A percentile compares a stretch with the other conserved stretches of the same genome.
These are phyloP conservation scores for Raphanus sativus DNA, from an alignment of 345 rosid genomes.

Conservation along the genomic window DNA sequence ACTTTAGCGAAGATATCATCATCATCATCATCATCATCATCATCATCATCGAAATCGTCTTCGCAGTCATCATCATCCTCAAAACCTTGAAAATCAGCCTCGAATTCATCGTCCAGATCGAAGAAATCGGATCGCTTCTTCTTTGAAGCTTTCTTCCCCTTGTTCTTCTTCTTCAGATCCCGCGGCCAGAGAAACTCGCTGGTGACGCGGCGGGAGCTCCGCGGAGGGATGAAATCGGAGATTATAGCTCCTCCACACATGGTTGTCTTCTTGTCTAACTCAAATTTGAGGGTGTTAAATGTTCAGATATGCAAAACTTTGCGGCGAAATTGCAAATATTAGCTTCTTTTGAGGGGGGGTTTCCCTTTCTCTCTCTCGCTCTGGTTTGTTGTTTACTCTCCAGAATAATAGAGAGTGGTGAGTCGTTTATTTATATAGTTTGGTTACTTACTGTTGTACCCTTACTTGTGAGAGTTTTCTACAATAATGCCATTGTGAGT, in stretches of 20 bases:
- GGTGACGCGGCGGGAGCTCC: constrained; percentile 49
- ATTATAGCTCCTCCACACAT: constrained; percentile 99
- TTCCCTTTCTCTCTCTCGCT: not conserved
- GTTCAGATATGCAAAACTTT: constrained; percentile 8
- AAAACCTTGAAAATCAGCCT: constrained; percentile 85
- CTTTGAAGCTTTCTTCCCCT: constrained; percentile 27
- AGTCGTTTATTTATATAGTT: constrained; percentile 13
- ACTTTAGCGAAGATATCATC: constrained; percentile 38
- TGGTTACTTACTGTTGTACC: not conserved
- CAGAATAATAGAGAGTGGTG: not conserved
- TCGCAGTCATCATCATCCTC: constrained; percentile 63
- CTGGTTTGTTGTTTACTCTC: not conserved
- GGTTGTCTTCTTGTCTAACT: constrained; percentile 28
- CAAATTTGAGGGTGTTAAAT: constrained; percentile 1
- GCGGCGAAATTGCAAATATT: constrained; percentile 13
- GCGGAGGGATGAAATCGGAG: constrained; percentile 63
- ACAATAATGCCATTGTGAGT: constrained; percentile 5
- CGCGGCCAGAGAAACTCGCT: constrained; percentile 73
- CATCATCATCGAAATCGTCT: constrained; percentile 47
- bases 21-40: constrained; percentile 21
- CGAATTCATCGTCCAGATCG: constrained; percentile 55
- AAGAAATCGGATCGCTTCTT: constrained; percentile 38
- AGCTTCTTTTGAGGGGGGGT: constrained; percentile 11
- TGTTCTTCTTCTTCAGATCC: constrained; percentile 51
- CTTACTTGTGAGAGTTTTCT: not conserved